Conservation (phyloP, 768 basidiomycete genomes). For the Russula sp. region DNA sequence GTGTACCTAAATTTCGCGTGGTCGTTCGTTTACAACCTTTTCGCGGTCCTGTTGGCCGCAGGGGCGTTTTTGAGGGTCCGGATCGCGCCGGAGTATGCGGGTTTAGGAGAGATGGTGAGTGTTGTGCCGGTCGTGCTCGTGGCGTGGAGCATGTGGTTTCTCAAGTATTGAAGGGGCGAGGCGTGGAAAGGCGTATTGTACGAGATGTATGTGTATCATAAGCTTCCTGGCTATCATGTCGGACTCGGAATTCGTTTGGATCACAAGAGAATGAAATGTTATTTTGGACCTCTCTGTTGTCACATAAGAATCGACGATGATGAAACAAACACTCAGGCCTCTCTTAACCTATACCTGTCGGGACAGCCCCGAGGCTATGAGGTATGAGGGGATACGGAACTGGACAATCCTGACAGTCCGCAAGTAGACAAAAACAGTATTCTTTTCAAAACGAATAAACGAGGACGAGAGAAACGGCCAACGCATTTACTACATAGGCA, state of each 20-base stretch:
- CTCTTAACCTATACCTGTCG: too few species aligned
- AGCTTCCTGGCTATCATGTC: neutral
- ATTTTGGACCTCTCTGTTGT: too few species aligned
- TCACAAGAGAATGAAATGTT: neutral
- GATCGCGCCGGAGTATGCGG: conserved; percentile 39
- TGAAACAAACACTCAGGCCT: too few species aligned
- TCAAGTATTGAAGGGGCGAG: conserved; percentile 5
- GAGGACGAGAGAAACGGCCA: too few species aligned
- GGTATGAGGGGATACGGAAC: too few species aligned
- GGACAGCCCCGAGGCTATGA: too few species aligned
- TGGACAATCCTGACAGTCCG: too few species aligned
- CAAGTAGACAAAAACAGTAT: too few species aligned
- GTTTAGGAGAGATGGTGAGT: conserved; percentile 40
- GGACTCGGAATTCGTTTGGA: neutral
- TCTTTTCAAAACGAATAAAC: too few species aligned
- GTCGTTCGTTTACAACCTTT: conserved; percentile 39
- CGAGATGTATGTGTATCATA: neutral
- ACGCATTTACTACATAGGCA: too few species aligned
- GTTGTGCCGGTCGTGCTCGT: conserved; percentile 38
- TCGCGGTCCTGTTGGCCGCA: conserved; percentile 44
- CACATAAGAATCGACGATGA: too few species aligned
- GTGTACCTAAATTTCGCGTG: conserved; percentile 36
- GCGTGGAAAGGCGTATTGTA: neutral
- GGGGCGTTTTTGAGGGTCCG: conserved; percentile 41
- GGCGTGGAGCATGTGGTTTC: conserved; percentile 27